Percentiles rank a stretch among this genome's conserved stretches.
phyloP scores from a whole-genome alignment of 805 yeast species.

The Saturnispora diversa region DNA sequence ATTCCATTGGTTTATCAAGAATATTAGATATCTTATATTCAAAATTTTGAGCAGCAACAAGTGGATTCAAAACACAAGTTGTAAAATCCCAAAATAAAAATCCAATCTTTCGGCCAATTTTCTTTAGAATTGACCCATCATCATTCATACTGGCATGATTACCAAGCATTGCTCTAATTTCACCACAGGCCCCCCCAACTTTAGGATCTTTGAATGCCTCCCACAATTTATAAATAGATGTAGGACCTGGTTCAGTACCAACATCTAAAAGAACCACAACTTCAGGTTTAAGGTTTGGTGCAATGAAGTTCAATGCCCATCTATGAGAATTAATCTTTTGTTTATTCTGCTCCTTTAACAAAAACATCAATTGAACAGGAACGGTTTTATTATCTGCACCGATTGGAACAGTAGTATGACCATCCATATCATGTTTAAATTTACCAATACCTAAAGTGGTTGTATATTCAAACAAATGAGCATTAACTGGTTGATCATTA shows the following conservation, averaged over 20 bases:
- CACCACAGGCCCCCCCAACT: conserved; percentile 98
- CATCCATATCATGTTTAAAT: conserved; percentile 36
- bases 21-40: conserved; percentile 94
- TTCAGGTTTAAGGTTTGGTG: conserved; percentile 71
- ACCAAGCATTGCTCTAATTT: conserved; percentile 64
- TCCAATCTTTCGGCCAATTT: conserved; percentile 39
- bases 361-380: conserved; percentile 83
- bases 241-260: conserved; percentile 85
- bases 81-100: conserved; percentile 32
- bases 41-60: conserved; percentile 92
- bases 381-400: conserved; percentile 46
- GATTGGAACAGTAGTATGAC: conserved; percentile 52
- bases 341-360: conserved; percentile 81
- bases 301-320: conserved; percentile 92
- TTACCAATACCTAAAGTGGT: conserved; percentile 70
- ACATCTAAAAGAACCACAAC: conserved; percentile 83
- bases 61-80: conserved; percentile 56
- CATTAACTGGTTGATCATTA: conserved; percentile 69
- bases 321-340: conserved; percentile 91
- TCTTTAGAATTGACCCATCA: conserved; percentile 22
- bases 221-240: conserved; percentile 86
- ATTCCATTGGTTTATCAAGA: conserved; percentile 90
- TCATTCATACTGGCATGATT: conserved; percentile 26
- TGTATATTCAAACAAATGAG: conserved; percentile 90
- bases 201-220: conserved; percentile 67